Evolutionary conservation across 805 yeast species (phyloP), one percentile per base, ranked within the genome.

Genomic region (Myxozyma nipponensis): DNA sequence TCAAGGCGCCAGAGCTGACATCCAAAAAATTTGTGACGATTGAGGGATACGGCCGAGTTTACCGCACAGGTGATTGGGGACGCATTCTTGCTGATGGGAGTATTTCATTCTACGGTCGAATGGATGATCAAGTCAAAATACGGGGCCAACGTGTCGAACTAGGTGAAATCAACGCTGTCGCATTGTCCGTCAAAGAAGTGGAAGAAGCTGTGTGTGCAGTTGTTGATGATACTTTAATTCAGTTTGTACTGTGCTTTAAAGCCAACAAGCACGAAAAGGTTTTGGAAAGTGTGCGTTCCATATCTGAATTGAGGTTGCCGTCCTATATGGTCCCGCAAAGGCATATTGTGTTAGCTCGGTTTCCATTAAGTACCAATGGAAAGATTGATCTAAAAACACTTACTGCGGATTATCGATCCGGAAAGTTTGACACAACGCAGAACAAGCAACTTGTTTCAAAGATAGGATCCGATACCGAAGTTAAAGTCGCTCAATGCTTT

Each of bases 141-240:
- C 54, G 64, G 15, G 67, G 67, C 7, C 67, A 64, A 32, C 49
- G 67, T 5, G 49, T 64, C 10, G 67, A 64, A 44, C 54, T 63
- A 1, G 65, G 58, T 3, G 67, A 64, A 36, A 62, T 64, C 4
- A 62, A 55, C 19, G 15, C 49, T 3, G 56, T 4, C n/a, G 44
- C 45, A 9, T 21, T 6, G 15, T 19, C 35, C 6, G 13, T 42
- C 3, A 30, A n/a, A n/a, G 60, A 19, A 17, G 47, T 40, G 17
- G 25, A 44, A 9, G 57, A 54, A 13, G 46, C 53, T 15, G 49
- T 47, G 18, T 22, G 59, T 9, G 42, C 44, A 28, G 37, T 56
- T 18, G 15, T 36, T 10, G 38, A 44, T 15, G 45, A 42, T 1
- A 25, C 17, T 2, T 6, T 42, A 7, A 35, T 46, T 17, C n/a